Percentiles rank a stretch among this genome's conserved stretches.
Evolutionary conservation across 176 grass and related monocot genomes (phyloP).

Genomic region (Canna indica): DNA sequence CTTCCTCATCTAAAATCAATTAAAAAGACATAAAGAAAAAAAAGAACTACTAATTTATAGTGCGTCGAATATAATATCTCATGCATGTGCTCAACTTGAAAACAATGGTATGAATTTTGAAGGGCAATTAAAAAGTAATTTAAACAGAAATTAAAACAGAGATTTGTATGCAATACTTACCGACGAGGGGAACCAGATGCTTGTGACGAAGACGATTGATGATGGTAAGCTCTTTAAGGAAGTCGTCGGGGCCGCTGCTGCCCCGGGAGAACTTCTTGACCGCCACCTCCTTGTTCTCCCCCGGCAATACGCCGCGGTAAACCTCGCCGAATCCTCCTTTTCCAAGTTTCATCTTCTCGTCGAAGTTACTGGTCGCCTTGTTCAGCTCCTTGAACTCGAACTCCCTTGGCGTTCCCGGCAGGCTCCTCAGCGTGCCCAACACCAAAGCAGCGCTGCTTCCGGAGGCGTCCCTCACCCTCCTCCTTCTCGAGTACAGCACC

Average conservation of each 20-base stretch:
- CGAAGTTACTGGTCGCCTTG: constrained; percentile 72
- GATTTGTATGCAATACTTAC: constrained; percentile 21
- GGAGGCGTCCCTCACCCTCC: constrained; percentile 24
- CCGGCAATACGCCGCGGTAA: constrained; percentile 33
- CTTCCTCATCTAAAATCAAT: too few species aligned
- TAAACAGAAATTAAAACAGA: too few species aligned
- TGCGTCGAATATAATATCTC: too few species aligned
- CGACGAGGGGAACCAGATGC: constrained; percentile 71
- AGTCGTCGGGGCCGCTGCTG: constrained; percentile 79
- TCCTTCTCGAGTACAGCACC: constrained; percentile 29
- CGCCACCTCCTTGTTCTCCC: constrained; percentile 41
- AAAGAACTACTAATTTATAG: too few species aligned
- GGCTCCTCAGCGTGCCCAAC: constrained; percentile 29
- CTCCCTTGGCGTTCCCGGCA: constrained; percentile 72
- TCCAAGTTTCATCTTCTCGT: constrained; percentile 77
- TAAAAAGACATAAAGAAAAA: too few species aligned
- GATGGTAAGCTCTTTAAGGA: constrained; percentile 79
- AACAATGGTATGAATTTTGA: too few species aligned
- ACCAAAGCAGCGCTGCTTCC: constrained; percentile 8
- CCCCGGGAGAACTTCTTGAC: constrained; percentile 78
- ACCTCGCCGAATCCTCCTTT: constrained; percentile 81
- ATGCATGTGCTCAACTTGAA: too few species aligned
- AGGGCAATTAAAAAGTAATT: too few species aligned
- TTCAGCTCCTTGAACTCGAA: constrained; percentile 61
- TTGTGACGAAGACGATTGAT: constrained; percentile 83